Base-by-base conservation (phyloP, 2,329 filamentous ascomycete genomes). In the Calonectria leucothoes region DNA sequence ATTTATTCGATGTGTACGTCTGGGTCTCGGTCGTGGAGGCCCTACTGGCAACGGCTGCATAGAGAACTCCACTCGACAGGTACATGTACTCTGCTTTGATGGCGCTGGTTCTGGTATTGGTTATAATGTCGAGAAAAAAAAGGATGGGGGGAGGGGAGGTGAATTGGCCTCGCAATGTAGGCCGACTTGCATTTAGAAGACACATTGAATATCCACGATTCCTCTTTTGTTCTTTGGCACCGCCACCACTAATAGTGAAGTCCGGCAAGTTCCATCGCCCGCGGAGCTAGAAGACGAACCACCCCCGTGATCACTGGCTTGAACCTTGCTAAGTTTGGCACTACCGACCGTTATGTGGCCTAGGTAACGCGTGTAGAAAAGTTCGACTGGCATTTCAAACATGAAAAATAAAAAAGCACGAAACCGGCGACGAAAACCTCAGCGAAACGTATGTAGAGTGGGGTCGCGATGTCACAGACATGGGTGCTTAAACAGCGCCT, bases 1-100 rank as follows among this genome's bases (percentile, higher is more conserved):
- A 80, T 77, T 77, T 78, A 78, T 80, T 77, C 69, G 70, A 75
- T 78, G 78, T 79, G 70, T 77, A 78, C 71, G 76, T 78, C 78
- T 67, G 73, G 71, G 72, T 77, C 78, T 77, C 72, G 71, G 69
- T 68, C 76, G 73, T 74, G 55, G 73, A 76, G 69, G 74, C 70
- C 64, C 55, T 35, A 37, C 71, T 66, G 57, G 67, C 66, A 71
- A 71, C 72, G 74, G 66, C 69, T 74, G 71, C 71, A 75, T 69
- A 75, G 78, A 76, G 69, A 75, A 77, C 76, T 80, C 68, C 77
- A 79, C 80, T 81, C 79, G 78, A 79, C 71, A 75, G 73, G 49
- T 74, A 76, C 75, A 45, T 66, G 33, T 67, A 48, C 61, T 72
- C 42, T 66, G 42, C 25, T 76, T 72, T 68, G 66, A 75, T 74